Conservation (phyloP, 495 filamentous ascomycete genomes). For the Lophiostoma macrostomum region DNA sequence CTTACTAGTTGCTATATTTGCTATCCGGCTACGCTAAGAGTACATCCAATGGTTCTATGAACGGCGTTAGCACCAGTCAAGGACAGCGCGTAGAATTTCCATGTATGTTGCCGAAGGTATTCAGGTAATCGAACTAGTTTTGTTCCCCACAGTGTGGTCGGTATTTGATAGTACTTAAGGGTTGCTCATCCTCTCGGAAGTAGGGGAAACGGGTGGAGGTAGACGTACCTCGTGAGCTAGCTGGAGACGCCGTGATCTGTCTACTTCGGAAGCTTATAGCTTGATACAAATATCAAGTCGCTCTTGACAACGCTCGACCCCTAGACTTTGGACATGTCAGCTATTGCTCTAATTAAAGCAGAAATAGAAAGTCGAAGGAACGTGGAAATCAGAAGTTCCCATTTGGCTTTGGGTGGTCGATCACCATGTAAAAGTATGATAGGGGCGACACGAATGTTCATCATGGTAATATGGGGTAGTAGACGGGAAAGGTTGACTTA, state of each 20-base stretch:
- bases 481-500: conserved; percentile 8
- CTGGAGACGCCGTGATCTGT: neutral
- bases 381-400: conserved; percentile 21
- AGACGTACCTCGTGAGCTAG: neutral
- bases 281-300: neutral
- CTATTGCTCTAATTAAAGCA: neutral
- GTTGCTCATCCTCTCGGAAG: conserved; percentile 26
- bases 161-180: conserved; percentile 29
- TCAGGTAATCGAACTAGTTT: conserved; percentile 32
- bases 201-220: neutral
- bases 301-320: neutral
- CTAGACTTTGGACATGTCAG: conserved; percentile 10
- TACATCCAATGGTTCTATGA: neutral
- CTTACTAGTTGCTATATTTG: conserved; percentile 5
- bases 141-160: conserved; percentile 25
- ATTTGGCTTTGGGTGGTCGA: conserved; percentile 31
- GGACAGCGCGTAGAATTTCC: neutral
- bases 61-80: neutral
- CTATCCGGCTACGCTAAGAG: neutral
- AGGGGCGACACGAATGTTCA: conserved; percentile 33
- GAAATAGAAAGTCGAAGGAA: neutral
- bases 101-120: neutral
- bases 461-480: conserved; percentile 10
- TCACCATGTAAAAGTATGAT: conserved; percentile 30
- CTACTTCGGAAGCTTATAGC: neutral